These are phyloP conservation scores for Pseudogymnoascus sp. DNA, from an alignment of 2,329 filamentous ascomycete genomes.

Conservation along the genomic window DNA sequence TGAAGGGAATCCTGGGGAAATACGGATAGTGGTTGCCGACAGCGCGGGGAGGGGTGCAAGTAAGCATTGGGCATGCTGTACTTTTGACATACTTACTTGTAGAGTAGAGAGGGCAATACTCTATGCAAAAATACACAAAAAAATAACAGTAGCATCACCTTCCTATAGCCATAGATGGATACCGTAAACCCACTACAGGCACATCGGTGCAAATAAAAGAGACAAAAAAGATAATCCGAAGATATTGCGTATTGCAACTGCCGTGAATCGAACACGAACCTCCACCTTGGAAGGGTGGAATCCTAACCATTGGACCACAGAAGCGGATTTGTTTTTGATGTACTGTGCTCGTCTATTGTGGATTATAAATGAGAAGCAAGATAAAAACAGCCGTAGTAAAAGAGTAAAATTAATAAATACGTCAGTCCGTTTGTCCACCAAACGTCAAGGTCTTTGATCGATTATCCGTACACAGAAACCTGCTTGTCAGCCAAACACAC, in stretches of 20 bases:
- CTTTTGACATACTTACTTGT: background rate
- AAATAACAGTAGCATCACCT: background rate
- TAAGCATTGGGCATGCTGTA: too few species aligned
- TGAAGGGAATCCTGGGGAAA: background rate
- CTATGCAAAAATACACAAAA: background rate
- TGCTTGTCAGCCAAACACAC: too few species aligned
- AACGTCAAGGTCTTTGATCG: background rate
- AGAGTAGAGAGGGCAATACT: background rate
- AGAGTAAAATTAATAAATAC: background rate
- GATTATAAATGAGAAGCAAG: background rate
- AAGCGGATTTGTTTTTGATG: background rate
- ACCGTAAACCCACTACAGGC: background rate
- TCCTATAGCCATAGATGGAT: background rate
- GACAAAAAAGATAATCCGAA: background rate
- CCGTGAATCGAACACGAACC: conserved; percentile 10
- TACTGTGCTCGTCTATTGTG: background rate
- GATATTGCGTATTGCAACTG: background rate
- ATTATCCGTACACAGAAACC: background rate
- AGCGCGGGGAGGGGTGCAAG: background rate
- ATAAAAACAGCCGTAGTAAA: background rate
- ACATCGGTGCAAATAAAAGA: background rate
- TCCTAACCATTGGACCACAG: conserved; percentile 11
- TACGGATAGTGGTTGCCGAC: background rate
- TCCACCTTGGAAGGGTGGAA: conserved; percentile 14
- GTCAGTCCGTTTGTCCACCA: background rate